Conservation (phyloP, 805 yeast species). For the Ogataea paradorogensis region DNA sequence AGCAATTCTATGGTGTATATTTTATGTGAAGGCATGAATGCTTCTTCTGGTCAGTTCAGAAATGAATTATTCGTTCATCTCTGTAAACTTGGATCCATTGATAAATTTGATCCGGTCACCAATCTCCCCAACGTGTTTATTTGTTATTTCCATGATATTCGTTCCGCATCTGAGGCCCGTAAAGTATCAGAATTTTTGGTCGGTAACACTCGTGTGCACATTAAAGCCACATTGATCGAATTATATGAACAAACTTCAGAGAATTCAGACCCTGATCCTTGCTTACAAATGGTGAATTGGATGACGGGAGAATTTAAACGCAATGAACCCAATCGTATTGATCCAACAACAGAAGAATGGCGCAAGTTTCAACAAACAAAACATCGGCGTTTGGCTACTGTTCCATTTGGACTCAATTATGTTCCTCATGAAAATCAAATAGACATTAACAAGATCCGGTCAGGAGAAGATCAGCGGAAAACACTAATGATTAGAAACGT, state of each 20-base stretch:
- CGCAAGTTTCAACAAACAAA: constrained; percentile 23
- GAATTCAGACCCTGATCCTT: not conserved
- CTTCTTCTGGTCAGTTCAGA: constrained; percentile 10
- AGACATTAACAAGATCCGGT: constrained; percentile 38
- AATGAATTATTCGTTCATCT: constrained; percentile 20
- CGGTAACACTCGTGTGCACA: constrained; percentile 13
- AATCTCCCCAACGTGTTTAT: constrained; percentile 15
- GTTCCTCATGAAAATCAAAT: constrained; percentile 37
- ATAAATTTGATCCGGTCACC: constrained; percentile 13
- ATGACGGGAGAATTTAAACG: constrained; percentile 15
- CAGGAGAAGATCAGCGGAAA: constrained; percentile 43
- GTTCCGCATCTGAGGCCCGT: constrained; percentile 34
- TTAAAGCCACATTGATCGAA: constrained; percentile 26
- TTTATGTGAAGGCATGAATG: constrained; percentile 6
- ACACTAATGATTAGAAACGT: constrained; percentile 54
- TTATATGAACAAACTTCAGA: constrained; percentile 12
- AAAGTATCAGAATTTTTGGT: constrained; percentile 12
- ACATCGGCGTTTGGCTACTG: constrained; percentile 24
- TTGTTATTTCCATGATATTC: constrained; percentile 35
- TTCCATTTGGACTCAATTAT: constrained; percentile 23
- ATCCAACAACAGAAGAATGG: constrained; percentile 21
- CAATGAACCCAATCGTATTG: constrained; percentile 1
- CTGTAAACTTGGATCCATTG: constrained; percentile 25
- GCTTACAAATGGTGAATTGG: constrained; percentile 17
- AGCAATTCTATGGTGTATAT: constrained; percentile 22